Base-by-base conservation (phyloP, 495 filamentous ascomycete species). In the Penicillium bovifimosum region DNA sequence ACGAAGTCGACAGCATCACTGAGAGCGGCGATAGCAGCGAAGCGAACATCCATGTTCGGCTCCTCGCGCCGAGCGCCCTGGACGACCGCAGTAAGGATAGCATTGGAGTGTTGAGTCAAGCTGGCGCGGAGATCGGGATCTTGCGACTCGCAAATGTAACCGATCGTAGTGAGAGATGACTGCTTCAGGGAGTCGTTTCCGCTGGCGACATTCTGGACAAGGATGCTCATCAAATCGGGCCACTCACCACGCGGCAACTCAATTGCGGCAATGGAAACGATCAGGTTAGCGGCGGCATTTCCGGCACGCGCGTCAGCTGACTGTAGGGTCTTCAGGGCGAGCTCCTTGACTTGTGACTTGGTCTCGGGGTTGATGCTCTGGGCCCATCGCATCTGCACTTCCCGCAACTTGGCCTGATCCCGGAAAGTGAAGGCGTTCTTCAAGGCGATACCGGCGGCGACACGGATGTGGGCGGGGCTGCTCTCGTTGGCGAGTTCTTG, bases 1-100 rank as follows among this genome's bases (percentile, higher is more conserved):
- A 98, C 92, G 67, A 98, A 98, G 69, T 98, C 93, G 20, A 97
- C 83, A n/a, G 90, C 96, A 66, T 98, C 95, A 61, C 90, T 88
- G 13, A 98, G 84, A 16, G 93, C 95, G 47, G 86, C 86, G 66
- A 98, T 91, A 60, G 93, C 93, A 32, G 93, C 88, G 56, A 86
- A 80, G 41, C 93, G 88, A 33, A 98, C 91, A 63, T 97, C 91
- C 58, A 73, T 70, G 74, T 91, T 96, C 9, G 82, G 69, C 78
- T 97, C 95, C 69, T 97, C 95, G 64, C 96, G 96, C 42, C 93
- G 84, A 42, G 93, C 93, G 57, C 93, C 93, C 71, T 96, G 95
- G 0, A 98, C 92, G 35, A 98, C 93, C 34, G 93, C 93, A 16
- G 95, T 97, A 58, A 98, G 76, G 67, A 98, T 98, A 42, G 93